phyloP scores from a whole-genome alignment of 73 alveolate genomes.

The Breviolum minutum region DNA sequence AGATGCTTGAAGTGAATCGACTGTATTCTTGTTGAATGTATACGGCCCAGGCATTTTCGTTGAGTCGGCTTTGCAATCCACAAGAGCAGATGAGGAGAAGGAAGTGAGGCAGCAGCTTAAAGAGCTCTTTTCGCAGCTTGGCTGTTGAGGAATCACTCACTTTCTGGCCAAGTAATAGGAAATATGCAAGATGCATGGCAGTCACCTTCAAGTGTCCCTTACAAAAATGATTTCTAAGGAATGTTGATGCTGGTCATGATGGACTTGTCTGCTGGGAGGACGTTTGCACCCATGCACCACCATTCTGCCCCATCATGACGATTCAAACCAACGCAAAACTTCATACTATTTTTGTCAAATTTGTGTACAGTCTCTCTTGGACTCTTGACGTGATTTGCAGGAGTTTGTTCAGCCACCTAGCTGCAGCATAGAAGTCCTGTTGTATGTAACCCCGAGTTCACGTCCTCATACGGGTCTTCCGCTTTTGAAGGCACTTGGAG shows the following conservation, averaged over 20 bases:
- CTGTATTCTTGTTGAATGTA: background rate
- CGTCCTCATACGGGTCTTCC: background rate
- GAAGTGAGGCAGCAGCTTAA: constrained; percentile 86
- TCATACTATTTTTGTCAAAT: too few relatives aligned
- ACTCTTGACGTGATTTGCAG: background rate
- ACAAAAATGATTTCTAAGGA: background rate
- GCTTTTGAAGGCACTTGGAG: constrained; percentile 36
- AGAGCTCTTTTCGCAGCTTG: constrained; percentile 54
- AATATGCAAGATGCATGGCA: background rate
- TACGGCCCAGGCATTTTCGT: constrained; percentile 54
- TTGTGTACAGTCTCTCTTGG: background rate
- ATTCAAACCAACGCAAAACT: background rate
- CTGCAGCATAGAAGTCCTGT: constrained; percentile 13
- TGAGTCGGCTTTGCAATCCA: constrained; percentile 91
- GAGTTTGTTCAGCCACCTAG: constrained; percentile 71
- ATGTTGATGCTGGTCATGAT: constrained; percentile 58
- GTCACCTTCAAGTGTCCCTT: background rate
- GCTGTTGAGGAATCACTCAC: background rate
- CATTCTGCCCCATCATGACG: too few relatives aligned
- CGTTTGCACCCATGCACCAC: too few relatives aligned
- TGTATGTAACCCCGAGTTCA: background rate
- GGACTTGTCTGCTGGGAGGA: constrained; percentile 87
- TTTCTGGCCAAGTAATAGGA: background rate
- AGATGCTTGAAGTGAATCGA: background rate
- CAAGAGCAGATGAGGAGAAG: constrained; percentile 75